These are phyloP conservation scores for Rosa rugosa DNA, from an alignment of 306 rosid genomes.

Conservation along the genomic window DNA sequence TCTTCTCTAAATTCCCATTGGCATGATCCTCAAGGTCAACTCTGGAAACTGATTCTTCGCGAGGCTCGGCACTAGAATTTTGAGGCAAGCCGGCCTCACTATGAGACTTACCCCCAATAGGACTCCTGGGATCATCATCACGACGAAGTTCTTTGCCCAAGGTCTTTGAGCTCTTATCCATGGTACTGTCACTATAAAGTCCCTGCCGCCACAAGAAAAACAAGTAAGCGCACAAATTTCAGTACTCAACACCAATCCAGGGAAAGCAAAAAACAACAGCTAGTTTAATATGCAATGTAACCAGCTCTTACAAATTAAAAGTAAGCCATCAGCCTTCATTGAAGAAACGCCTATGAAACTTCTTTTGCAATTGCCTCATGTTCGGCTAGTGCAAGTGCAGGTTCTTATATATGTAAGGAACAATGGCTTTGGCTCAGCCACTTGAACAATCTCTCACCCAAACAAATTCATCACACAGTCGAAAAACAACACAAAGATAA, in stretches of 20 bases:
- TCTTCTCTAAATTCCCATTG: conserved; percentile 48
- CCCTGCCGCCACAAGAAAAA: conserved; percentile 34
- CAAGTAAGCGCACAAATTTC: conserved; percentile 26
- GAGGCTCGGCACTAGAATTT: conserved; percentile 11
- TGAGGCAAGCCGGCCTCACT: conserved; percentile 37
- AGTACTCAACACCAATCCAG: background rate
- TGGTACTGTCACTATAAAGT: background rate
- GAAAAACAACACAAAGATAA: conserved; percentile 23
- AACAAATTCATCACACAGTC: conserved; percentile 44
- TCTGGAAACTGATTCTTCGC: no score
- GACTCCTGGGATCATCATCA: conserved; percentile 13
- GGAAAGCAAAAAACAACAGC: conserved; percentile 9
- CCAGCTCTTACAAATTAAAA: conserved; percentile 98
- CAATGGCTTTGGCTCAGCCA: conserved; percentile 69
- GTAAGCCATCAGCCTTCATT: conserved; percentile 89
- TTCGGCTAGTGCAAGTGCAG: conserved; percentile 80
- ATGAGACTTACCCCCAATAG: conserved; percentile 13
- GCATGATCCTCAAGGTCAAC: conserved; percentile 35
- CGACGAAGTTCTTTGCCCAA: conserved; percentile 10
- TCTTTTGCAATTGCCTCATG: conserved; percentile 87
- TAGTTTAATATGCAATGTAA: conserved; percentile 42
- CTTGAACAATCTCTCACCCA: conserved; percentile 70
- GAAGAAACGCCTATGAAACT: conserved; percentile 93
- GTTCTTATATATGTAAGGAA: conserved; percentile 77
- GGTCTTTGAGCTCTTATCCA: no score